Percentiles rank a stretch among this genome's conserved stretches.
phyloP scores from a whole-genome alignment of 306 rosid species.

The Gastrolobium villosum region DNA sequence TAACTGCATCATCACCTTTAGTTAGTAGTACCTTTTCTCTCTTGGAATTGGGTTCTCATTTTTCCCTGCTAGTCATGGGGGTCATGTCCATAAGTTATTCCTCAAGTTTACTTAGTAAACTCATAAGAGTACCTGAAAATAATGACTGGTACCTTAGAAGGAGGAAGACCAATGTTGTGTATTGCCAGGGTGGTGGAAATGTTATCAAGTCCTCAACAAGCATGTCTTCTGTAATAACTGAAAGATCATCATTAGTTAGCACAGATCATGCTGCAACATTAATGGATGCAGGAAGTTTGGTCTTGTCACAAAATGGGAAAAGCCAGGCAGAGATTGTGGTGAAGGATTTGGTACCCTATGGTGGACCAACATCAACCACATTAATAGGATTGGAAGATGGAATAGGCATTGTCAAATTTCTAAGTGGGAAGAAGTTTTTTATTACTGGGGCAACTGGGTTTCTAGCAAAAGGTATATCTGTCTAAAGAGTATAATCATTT shows the following conservation, averaged over 20 bases:
- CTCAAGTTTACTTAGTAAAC: constrained; percentile 50
- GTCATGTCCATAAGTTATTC: constrained; percentile 64
- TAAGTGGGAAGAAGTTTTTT: constrained; percentile 79
- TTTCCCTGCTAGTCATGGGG: constrained; percentile 65
- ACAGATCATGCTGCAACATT: constrained; percentile 59
- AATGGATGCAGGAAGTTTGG: constrained; percentile 79
- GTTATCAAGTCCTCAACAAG: constrained; percentile 59
- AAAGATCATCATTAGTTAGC: constrained; percentile 54
- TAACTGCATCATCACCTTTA: constrained; percentile 48
- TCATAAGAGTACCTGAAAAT: constrained; percentile 47
- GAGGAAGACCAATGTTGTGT: constrained; percentile 57
- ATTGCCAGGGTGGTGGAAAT: constrained; percentile 70
- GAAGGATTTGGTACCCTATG: constrained; percentile 76
- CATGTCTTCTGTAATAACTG: constrained; percentile 59
- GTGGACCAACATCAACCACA: constrained; percentile 52
- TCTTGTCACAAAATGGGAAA: constrained; percentile 64
- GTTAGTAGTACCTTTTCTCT: constrained; percentile 40
- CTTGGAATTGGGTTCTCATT: constrained; percentile 28
- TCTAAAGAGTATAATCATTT: not conserved
- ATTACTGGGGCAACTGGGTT: constrained; percentile 94
- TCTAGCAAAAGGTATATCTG: constrained; percentile 80
- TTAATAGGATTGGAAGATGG: constrained; percentile 73
- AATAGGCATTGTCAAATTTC: constrained; percentile 83
- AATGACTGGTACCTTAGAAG: constrained; percentile 47
- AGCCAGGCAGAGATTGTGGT: constrained; percentile 58